These are phyloP conservation scores for Begonia loranthoides DNA, from an alignment of 306 rosid species.

Conservation along the genomic window DNA sequence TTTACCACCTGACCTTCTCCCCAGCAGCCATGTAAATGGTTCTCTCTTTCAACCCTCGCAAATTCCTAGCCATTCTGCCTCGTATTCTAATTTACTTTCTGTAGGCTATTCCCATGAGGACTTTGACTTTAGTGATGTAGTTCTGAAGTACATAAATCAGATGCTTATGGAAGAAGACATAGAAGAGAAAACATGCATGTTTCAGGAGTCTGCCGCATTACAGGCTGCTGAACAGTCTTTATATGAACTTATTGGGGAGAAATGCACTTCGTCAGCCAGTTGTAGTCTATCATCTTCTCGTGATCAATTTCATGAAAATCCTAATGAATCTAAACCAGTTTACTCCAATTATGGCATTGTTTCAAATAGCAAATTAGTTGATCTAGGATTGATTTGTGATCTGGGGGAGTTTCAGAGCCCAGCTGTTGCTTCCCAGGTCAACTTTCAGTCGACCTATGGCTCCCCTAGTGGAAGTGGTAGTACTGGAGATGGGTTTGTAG, in stretches of 20 bases:
- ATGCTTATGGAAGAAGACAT: conserved; percentile 31
- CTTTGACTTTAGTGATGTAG: conserved; percentile 25
- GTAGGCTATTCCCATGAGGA: conserved; percentile 16
- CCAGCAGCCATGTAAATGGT: conserved; percentile 4
- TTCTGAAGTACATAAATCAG: conserved; percentile 21
- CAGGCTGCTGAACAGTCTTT: conserved; percentile 21
- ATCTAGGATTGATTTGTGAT: conserved; percentile 7
- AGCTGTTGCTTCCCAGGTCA: conserved; percentile 7
- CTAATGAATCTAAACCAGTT: conserved; percentile 2
- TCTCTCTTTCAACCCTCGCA: conserved; percentile 7
- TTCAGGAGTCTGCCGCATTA: conserved; percentile 26
- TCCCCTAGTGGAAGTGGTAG: conserved; percentile 11
- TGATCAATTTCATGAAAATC: conserved; percentile 12
- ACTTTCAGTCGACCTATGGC: conserved; percentile 13
- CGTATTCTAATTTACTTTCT: background rate
- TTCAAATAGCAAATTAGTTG: conserved; percentile 2
- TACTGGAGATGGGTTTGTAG: conserved; percentile 12
- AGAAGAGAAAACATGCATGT: conserved; percentile 25
- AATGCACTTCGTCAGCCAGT: conserved; percentile 3
- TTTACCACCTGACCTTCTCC: conserved; percentile 3
- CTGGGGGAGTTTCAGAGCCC: conserved; percentile 2
- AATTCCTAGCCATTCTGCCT: conserved; percentile 1
- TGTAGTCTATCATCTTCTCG: conserved; percentile 2
- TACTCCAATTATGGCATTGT: conserved; percentile 3
- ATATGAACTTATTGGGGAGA: conserved; percentile 14